Evolutionary conservation across 73 alveolate genomes (phyloP).

Genomic region (Paramecium octaurelia): DNA sequence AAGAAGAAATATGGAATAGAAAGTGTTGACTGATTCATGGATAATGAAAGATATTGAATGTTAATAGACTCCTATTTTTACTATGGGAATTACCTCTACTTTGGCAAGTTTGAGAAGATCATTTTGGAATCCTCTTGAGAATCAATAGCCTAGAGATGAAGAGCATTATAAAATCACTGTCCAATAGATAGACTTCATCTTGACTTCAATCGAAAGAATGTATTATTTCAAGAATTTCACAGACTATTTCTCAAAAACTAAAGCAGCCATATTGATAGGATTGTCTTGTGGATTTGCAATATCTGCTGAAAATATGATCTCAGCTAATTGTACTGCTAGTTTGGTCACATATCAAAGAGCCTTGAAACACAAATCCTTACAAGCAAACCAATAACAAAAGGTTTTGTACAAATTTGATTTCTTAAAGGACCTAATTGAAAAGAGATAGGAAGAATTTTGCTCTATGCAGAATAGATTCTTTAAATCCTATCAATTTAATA

Average conservation of each 20-base stretch:
- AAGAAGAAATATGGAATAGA: not conserved
- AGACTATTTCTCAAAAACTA: not conserved
- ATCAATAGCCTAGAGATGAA: slow-evolving; percentile 25
- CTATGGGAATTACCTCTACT: not conserved
- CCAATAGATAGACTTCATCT: not conserved
- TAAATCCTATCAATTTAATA: not conserved
- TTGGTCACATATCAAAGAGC: not conserved
- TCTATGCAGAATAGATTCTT: not conserved
- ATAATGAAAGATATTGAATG: not conserved
- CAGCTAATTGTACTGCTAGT: slow-evolving; percentile 14
- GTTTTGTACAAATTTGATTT: not conserved
- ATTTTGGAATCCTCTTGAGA: slow-evolving; percentile 14
- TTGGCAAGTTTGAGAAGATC: not conserved
- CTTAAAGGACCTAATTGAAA: not conserved
- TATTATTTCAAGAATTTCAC: slow-evolving; percentile 2
- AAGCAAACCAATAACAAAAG: not conserved
- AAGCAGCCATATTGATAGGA: not conserved
- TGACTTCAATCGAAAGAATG: slow-evolving; percentile 7
- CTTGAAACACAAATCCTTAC: not conserved
- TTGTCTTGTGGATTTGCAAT: slow-evolving; percentile 9
- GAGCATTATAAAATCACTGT: slow-evolving; percentile 21
- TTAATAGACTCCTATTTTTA: not conserved
- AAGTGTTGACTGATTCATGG: not conserved
- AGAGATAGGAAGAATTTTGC: not conserved
- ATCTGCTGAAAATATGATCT: not conserved